Conservation (phyloP, 2,329 filamentous ascomycete genomes). For the Beauveria australis region DNA sequence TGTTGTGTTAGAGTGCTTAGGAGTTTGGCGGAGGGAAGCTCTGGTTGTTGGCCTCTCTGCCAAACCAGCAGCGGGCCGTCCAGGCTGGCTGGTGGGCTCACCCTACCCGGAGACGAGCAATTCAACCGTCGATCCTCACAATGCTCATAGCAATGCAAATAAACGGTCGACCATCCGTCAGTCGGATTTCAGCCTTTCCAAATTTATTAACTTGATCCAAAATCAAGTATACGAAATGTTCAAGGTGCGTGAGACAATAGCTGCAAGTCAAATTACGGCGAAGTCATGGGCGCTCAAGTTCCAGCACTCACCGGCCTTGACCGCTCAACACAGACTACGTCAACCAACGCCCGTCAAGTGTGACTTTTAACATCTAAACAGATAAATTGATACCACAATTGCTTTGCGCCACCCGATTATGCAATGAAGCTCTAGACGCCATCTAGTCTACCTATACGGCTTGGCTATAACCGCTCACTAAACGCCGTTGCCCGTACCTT, state of each 20-base stretch:
- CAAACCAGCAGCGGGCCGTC: neutral
- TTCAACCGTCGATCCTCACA: neutral
- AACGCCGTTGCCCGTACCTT: constrained; percentile 48
- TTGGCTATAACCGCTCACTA: constrained; percentile 56
- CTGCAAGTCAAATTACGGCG: no score
- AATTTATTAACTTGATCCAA: no score
- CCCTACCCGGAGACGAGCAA: neutral
- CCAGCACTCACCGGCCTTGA: no score
- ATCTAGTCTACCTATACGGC: constrained; percentile 40
- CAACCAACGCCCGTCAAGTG: neutral
- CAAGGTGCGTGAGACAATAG: no score
- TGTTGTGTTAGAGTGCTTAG: neutral
- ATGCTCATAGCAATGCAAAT: no score
- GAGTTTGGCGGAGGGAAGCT: neutral
- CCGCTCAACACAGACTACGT: neutral
- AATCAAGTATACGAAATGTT: no score
- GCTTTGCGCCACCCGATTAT: constrained; percentile 1
- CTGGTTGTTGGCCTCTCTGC: neutral
- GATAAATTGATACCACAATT: neutral
- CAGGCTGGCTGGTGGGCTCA: neutral
- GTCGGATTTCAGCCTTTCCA: no score
- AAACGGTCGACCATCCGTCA: no score
- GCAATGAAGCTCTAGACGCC: constrained; percentile 1
- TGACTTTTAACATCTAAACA: neutral
- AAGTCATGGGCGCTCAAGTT: no score